Evolutionary conservation across 331 rosid genomes (phyloP), one percentile per base, ranked within the genome.

Genomic region (Erythrophleum ivorense): DNA sequence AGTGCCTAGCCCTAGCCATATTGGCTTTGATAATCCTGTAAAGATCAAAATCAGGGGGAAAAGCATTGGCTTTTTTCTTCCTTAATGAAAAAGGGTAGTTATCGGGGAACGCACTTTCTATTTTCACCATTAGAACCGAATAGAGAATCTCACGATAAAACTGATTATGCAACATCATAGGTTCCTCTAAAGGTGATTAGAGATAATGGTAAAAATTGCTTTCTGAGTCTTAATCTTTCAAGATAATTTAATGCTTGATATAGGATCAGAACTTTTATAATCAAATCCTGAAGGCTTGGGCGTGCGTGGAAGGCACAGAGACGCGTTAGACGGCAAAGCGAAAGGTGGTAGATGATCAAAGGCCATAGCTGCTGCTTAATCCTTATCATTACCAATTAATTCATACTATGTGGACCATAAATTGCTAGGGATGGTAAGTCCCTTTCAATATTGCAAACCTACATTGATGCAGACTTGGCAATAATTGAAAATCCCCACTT

Each of bases 391-490:
- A 8, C 46, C 76, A 71, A 50, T 13, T 48, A 71, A 48, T 52
- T 74, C 33, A 66, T 34, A 15, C 46, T 2, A 33, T 18, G 24
- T 48, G 48, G 63, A 33, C 48, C 31, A 72, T 73, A 16, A 73
- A 34, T 53, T 74, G 55, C 36, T 36, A 46, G 80, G 48, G 80
- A 67, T 46, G 82, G 33, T 33, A 9, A 65, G 79, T 48, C 66
- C 63, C 16, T 38, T 40, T 68, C 48, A 36, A 41, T 34, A 8
- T 58, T n/a, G 50, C 31, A 73, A 34, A 38, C 34, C 2, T 70
- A 76, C 62, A 62, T 62, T 79, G 86, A 83, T 43, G 67, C 55
- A 29, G 58, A 64, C 74, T 53, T 70, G 3, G 2, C 66, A 33
- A 58, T 4, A 52, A 81, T 55, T 33, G 71, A 71, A 77, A 50